Evolutionary conservation across 352 stramenopile genomes (phyloP).

Genomic region (Paralagenidium karlingii): DNA sequence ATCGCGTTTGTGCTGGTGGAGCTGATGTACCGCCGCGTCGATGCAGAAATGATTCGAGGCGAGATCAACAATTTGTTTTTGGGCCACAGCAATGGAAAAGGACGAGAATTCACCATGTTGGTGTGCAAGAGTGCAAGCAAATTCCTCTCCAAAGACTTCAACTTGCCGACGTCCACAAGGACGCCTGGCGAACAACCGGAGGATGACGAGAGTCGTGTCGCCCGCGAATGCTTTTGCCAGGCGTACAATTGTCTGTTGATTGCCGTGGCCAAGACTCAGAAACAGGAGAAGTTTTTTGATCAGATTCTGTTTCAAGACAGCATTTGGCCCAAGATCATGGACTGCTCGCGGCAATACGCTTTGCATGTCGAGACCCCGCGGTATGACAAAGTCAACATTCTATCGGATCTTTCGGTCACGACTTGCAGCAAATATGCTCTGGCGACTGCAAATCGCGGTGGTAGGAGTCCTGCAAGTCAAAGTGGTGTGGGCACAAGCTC

Average conservation of each 20-base stretch:
- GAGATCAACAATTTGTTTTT: slow-evolving; percentile 62
- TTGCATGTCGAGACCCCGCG: slow-evolving; percentile 33
- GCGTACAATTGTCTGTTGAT: slow-evolving; percentile 68
- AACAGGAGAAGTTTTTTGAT: slow-evolving; percentile 79
- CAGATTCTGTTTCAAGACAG: slow-evolving; percentile 71
- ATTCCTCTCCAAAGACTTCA: slow-evolving; percentile 53
- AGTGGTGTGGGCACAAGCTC: no score
- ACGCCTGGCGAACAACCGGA: no score
- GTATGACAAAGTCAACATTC: slow-evolving; percentile 32
- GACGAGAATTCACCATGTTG: slow-evolving; percentile 74
- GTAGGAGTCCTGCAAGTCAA: no score
- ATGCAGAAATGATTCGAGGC: slow-evolving; percentile 46
- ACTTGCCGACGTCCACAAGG: no score
- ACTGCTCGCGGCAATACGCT: slow-evolving; percentile 20
- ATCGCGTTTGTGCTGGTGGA: slow-evolving; percentile 54
- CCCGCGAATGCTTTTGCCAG: slow-evolving; percentile 34
- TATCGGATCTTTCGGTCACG: no score
- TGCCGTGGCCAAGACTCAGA: slow-evolving; percentile 68
- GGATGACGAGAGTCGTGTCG: slow-evolving; percentile 15
- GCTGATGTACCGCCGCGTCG: slow-evolving; percentile 43
- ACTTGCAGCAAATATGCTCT: no score
- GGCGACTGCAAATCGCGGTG: no score
- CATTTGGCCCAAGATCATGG: slow-evolving; percentile 59
- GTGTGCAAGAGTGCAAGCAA: slow-evolving; percentile 76
- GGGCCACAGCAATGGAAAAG: slow-evolving; percentile 53